phyloP scores from a whole-genome alignment of 2,329 filamentous ascomycete species.

The Sclerotinia minor region DNA sequence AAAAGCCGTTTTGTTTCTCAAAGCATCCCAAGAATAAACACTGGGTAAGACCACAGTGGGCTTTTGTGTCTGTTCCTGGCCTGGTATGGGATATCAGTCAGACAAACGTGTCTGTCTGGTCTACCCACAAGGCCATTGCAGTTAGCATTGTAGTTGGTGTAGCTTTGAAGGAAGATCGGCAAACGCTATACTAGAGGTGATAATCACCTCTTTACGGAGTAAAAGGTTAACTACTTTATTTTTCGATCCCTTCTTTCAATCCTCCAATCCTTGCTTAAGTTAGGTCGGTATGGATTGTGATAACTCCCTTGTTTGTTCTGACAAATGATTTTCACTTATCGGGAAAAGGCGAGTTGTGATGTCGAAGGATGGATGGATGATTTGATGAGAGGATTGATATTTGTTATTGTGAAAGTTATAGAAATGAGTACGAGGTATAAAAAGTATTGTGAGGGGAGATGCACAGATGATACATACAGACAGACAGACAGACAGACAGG shows the following conservation, averaged over 20 bases:
- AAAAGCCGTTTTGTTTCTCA: not conserved
- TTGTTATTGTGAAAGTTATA: not conserved
- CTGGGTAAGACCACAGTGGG: no score
- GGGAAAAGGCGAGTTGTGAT: not conserved
- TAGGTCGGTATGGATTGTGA: not conserved
- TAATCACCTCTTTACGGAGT: not conserved
- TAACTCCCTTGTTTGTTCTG: not conserved
- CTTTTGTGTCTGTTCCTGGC: no score
- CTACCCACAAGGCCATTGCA: not conserved
- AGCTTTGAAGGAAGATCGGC: not conserved
- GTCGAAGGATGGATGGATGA: not conserved
- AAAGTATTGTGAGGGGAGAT: not conserved
- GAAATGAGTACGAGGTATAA: no score
- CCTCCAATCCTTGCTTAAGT: not conserved
- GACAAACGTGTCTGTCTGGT: not conserved
- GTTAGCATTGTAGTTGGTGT: not conserved
- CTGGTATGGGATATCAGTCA: no score
- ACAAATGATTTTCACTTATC: not conserved
- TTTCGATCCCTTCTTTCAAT: conserved; percentile 3
- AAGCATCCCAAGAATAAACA: not conserved
- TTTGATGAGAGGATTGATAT: not conserved
- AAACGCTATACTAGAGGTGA: conserved; percentile 2
- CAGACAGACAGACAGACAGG: no score
- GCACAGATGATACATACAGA: no score
- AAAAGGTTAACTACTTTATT: no score